A percentile compares a stretch with the other conserved stretches of the same genome.
Evolutionary conservation across 768 basidiomycete genomes (phyloP).

Genomic region (Baorangia bicolor): DNA sequence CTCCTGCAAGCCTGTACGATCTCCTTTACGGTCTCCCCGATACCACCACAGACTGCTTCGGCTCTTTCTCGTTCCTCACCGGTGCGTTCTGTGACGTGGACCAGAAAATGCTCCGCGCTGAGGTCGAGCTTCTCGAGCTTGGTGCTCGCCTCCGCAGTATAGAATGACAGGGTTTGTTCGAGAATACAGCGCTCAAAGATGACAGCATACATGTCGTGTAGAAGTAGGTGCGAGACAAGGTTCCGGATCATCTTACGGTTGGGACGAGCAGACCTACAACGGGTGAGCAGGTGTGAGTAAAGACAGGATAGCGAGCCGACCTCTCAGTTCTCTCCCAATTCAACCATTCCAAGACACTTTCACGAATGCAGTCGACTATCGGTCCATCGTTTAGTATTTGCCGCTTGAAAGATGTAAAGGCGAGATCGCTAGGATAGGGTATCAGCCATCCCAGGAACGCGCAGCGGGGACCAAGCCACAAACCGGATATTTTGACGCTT

Average conservation of each 20-base stretch:
- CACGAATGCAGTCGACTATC: constrained; percentile 44
- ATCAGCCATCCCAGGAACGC: not conserved
- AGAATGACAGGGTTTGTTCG: constrained; percentile 50
- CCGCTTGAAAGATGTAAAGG: constrained; percentile 51
- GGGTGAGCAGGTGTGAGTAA: not conserved
- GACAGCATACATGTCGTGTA: constrained; percentile 53
- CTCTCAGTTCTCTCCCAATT: constrained; percentile 50
- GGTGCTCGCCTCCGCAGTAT: constrained; percentile 47
- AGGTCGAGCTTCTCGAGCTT: constrained; percentile 32
- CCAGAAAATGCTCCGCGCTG: constrained; percentile 54
- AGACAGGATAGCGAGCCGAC: constrained; percentile 19
- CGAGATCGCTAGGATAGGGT: constrained; percentile 45
- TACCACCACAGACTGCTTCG: constrained; percentile 43
- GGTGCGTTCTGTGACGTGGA: constrained; percentile 43
- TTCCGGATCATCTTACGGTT: constrained; percentile 42
- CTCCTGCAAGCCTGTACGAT: constrained; percentile 55
- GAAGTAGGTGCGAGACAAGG: constrained; percentile 57
- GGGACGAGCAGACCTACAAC: constrained; percentile 37
- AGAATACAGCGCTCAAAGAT: constrained; percentile 59
- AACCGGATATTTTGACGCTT: constrained; percentile 47
- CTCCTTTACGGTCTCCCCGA: constrained; percentile 46
- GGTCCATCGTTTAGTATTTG: constrained; percentile 48
- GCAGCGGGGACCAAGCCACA: constrained; percentile 3
- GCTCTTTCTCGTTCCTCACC: constrained; percentile 59
- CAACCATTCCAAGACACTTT: constrained; percentile 51